Conservation (phyloP, 768 basidiomycete species). For the Boletus subcaerulescens region DNA sequence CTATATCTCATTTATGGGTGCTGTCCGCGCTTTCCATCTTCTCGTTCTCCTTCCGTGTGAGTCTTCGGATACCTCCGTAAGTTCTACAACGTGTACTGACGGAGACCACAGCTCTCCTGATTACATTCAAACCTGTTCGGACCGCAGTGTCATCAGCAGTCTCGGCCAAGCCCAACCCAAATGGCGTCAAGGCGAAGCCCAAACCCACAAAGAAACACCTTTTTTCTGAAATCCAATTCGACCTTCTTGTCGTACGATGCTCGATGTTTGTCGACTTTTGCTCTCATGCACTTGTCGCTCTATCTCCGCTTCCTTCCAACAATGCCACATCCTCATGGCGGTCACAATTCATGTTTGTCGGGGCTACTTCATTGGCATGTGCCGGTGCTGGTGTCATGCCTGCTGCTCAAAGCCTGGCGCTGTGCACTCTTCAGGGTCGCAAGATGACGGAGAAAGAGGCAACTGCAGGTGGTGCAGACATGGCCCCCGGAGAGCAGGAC, state of each 20-base stretch:
- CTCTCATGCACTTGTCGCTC: conserved; percentile 59
- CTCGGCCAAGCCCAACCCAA: conserved; percentile 1
- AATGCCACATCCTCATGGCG: conserved; percentile 14
- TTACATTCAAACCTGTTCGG: conserved; percentile 52
- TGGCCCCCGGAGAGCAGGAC: conserved; percentile 11
- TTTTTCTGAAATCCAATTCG: conserved; percentile 62
- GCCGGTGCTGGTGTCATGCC: conserved; percentile 70
- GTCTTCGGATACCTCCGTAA: conserved; percentile 24
- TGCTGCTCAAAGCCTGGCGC: conserved; percentile 67
- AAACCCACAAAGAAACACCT: conserved; percentile 50
- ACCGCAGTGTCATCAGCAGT: conserved; percentile 5
- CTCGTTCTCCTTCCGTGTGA: conserved; percentile 67
- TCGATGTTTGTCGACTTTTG: conserved; percentile 68
- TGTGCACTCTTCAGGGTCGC: conserved; percentile 52
- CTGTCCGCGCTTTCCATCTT: conserved; percentile 60
- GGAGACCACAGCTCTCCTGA: conserved; percentile 48
- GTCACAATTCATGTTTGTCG: conserved; percentile 49
- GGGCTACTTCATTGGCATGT: conserved; percentile 57
- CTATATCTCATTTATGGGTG: conserved; percentile 71
- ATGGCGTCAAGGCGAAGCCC: conserved; percentile 33
- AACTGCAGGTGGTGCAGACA: conserved; percentile 3
- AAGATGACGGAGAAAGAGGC: conserved; percentile 31
- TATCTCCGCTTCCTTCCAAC: conserved; percentile 46
- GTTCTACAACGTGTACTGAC: conserved; percentile 35
- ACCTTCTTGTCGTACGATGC: conserved; percentile 58